Evolutionary conservation across 768 basidiomycete genomes (phyloP).

Genomic region (Mycena venus): DNA sequence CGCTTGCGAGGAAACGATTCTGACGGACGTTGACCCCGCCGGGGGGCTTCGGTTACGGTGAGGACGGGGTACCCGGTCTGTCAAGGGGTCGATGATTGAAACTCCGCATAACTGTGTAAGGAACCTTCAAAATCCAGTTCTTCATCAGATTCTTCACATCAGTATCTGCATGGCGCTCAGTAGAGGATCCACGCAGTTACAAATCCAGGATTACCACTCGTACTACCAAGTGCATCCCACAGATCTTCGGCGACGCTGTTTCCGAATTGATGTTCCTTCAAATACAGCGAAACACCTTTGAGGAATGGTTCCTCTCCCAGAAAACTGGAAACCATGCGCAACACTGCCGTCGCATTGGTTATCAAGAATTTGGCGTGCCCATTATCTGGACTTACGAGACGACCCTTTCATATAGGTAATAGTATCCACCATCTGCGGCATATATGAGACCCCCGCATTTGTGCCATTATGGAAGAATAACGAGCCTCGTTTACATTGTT

Average conservation of each 20-base stretch:
- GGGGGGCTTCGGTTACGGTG: constrained; percentile 69
- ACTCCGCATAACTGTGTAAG: too few relatives aligned
- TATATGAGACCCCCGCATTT: not conserved
- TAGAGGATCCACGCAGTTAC: not conserved
- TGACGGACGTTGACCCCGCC: constrained; percentile 72
- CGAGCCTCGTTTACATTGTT: constrained; percentile 66
- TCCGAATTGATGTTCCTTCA: constrained; percentile 74
- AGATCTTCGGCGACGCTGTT: constrained; percentile 74
- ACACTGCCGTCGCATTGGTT: constrained; percentile 46
- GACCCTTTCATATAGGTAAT: constrained; percentile 14
- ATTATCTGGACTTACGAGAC: not conserved
- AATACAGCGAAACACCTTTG: constrained; percentile 75
- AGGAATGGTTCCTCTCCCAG: constrained; percentile 77
- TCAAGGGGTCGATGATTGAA: too few relatives aligned
- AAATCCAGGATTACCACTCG: constrained; percentile 48
- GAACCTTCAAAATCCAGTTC: constrained; percentile 8
- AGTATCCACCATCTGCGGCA: not conserved
- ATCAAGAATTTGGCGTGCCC: not conserved
- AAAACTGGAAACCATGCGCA: constrained; percentile 75
- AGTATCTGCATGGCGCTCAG: not conserved
- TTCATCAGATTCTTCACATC: constrained; percentile 4
- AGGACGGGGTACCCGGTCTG: constrained; percentile 80
- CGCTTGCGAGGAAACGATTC: constrained; percentile 79
- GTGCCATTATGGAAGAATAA: not conserved
- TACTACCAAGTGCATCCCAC: constrained; percentile 75